Base-by-base conservation (phyloP, 2,329 filamentous ascomycete genomes). In the Mollisia scopiformis region DNA sequence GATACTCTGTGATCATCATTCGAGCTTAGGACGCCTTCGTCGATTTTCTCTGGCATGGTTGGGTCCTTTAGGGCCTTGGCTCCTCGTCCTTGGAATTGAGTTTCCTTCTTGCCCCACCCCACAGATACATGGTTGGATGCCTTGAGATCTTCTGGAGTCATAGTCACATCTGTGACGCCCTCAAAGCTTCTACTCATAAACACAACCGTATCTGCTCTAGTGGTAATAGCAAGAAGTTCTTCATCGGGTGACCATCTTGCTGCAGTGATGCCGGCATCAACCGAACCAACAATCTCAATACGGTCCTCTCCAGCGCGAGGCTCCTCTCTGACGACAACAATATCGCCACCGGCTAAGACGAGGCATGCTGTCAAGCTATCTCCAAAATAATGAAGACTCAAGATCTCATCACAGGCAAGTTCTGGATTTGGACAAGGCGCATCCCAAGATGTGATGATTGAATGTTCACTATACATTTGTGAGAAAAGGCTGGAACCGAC, bases 51-150 rank as follows among this genome's bases (percentile, higher is more conserved):
- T 0, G 95, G 95, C 67, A 99, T 91, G 10, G 95, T 99, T 16
- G 95, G 95, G 75, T 99, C 95, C 57, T 92, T 86, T 66, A 98
- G 80, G 21, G 93, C 93, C 77, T 87, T 88, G 59, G 93, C 94
- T 64, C 93, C 87, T 71, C 91, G 92, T 54, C 95, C 95, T 72
- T 97, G 91, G 75, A 99, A 99, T 75, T 99, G 95, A 0, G 95
- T 99, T 77, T 99, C 95, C 73, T 91, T 92, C 80, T 98, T 98
- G 62, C 95, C 95, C 95, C 95, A 99, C 53, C 95, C 95, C 23
- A 99, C 94, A 21, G 93, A 96, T 59, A 97, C 95, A 79, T 97
- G 93, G 74, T 89, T 95, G 27, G 90, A 98, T n/a, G 87, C 86
- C 69, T 90, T 90, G 65, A 96, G 84, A 75, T 96, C 94, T 47